Percentiles rank a stretch among this genome's conserved stretches.
Conservation (phyloP, 345 rosid genomes). For the Mangifera indica region DNA sequence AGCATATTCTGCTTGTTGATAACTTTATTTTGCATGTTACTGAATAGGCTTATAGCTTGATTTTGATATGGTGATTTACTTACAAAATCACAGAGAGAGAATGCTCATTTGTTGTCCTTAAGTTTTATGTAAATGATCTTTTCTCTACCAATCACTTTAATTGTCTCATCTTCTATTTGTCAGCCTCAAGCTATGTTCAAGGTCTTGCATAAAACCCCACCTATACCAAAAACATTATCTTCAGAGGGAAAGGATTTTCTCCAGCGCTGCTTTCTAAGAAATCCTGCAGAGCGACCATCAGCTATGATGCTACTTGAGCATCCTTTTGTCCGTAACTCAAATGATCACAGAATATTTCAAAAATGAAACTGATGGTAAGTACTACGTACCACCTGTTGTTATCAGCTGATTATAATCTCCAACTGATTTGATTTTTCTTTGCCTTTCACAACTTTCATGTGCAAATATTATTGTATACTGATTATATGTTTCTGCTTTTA, state of each 20-base stretch:
- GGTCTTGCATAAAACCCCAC: constrained; percentile 46
- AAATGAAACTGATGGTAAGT: constrained; percentile 29
- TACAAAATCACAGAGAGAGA: neutral
- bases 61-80: neutral
- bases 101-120: neutral
- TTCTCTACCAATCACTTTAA: neutral
- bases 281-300: constrained; percentile 58
- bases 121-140: neutral
- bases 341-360: constrained; percentile 30
- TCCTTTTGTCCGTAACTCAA: constrained; percentile 47
- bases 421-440: neutral
- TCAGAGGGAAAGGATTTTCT: constrained; percentile 66
- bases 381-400: constrained; percentile 1
- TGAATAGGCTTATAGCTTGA: neutral
- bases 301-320: constrained; percentile 55
- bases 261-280: constrained; percentile 48
- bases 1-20: neutral
- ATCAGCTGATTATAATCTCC: constrained; percentile 9
- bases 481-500: constrained; percentile 1
- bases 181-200: constrained; percentile 78
- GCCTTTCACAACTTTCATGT: neutral
- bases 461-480: neutral
- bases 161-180: constrained; percentile 14
- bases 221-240: constrained; percentile 58
- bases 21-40: neutral